Percentiles rank a stretch among this genome's conserved stretches.
Conservation (phyloP, 768 basidiomycete genomes). For the Lactifluus piperatus region DNA sequence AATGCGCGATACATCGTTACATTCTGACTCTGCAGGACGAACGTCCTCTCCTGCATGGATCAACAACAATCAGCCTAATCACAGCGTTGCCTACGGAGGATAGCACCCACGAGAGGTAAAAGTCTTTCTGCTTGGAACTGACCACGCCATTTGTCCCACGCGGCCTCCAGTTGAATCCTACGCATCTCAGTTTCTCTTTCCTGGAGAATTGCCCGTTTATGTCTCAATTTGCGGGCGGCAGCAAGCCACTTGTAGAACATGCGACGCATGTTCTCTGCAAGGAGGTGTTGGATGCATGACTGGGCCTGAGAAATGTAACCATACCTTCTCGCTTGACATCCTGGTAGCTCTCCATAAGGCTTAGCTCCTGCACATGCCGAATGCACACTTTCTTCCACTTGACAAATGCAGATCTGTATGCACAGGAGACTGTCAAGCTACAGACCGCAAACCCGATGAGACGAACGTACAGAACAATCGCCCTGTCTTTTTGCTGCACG, state of each 20-base stretch:
- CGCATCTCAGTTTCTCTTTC: constrained; percentile 57
- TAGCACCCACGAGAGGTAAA: constrained; percentile 47
- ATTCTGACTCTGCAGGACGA: constrained; percentile 49
- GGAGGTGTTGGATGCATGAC: background rate
- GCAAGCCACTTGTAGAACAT: constrained; percentile 65
- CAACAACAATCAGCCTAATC: background rate
- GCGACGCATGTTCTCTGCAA: constrained; percentile 54
- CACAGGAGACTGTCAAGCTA: background rate
- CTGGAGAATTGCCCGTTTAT: constrained; percentile 49
- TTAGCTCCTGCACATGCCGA: constrained; percentile 61
- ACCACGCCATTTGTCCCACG: constrained; percentile 79
- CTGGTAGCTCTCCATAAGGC: constrained; percentile 78
- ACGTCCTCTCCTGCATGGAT: constrained; percentile 37
- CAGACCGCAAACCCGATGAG: background rate
- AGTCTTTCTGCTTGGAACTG: constrained; percentile 57
- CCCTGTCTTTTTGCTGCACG: constrained; percentile 36
- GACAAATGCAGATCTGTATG: constrained; percentile 43
- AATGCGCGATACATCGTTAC: constrained; percentile 61
- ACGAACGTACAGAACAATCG: constrained; percentile 30
- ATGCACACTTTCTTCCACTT: constrained; percentile 60
- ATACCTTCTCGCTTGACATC: constrained; percentile 73
- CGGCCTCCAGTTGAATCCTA: constrained; percentile 38
- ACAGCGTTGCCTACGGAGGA: background rate
- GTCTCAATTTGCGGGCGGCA: constrained; percentile 49
- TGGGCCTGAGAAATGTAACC: constrained; percentile 5